Evolutionary conservation across 805 yeast genomes (phyloP).

Genomic region (Starmerella davenportii): DNA sequence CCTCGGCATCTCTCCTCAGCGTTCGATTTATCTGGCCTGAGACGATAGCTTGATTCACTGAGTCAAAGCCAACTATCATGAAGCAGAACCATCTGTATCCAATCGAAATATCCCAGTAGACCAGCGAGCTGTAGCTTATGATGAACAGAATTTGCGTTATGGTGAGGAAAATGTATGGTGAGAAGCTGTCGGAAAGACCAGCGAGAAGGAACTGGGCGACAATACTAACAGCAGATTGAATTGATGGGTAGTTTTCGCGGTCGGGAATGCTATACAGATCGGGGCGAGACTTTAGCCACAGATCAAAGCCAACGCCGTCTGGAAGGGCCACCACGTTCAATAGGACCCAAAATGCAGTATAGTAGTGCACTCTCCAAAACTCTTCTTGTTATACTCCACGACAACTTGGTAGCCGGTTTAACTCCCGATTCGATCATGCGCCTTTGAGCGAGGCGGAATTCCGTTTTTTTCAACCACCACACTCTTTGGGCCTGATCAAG

Average conservation of each 20-base stretch:
- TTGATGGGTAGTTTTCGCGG: conserved; percentile 27
- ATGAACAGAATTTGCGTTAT: conserved; percentile 23
- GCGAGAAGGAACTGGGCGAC: conserved; percentile 27
- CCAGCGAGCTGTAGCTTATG: conserved; percentile 25
- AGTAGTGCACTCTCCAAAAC: conserved; percentile 23
- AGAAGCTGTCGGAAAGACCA: conserved; percentile 25
- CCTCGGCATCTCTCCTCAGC: conserved; percentile 22
- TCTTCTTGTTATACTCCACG: conserved; percentile 13
- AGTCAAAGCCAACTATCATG: conserved; percentile 24
- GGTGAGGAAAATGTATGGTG: conserved; percentile 26
- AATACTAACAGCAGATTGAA: conserved; percentile 28
- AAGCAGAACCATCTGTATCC: conserved; percentile 28
- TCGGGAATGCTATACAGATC: conserved; percentile 22
- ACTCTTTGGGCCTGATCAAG: conserved; percentile 26
- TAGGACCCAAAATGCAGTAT: conserved; percentile 23
- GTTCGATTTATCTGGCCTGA: conserved; percentile 29
- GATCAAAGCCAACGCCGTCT: conserved; percentile 27
- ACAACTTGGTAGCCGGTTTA: conserved; percentile 13
- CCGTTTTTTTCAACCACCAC: conserved; percentile 22
- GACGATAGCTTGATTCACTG: conserved; percentile 26
- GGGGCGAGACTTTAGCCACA: conserved; percentile 24
- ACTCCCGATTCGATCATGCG: conserved; percentile 21
- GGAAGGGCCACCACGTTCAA: conserved; percentile 27
- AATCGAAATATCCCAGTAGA: conserved; percentile 28
- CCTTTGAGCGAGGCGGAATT: conserved; percentile 21